These are phyloP conservation scores for Daldinia grandis DNA, from an alignment of 495 filamentous ascomycete genomes.

Conservation along the genomic window DNA sequence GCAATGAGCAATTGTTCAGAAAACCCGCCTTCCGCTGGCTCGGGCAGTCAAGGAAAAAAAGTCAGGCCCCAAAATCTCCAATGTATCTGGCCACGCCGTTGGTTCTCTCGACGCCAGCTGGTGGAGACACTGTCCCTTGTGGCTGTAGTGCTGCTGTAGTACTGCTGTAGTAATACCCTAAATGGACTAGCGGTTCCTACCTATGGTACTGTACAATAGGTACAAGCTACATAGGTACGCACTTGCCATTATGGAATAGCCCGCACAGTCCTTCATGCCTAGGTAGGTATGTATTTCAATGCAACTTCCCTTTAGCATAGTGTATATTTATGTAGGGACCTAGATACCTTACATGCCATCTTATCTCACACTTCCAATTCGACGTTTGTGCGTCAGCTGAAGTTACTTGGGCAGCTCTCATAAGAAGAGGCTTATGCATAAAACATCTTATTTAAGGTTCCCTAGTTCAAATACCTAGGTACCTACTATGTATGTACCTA, in stretches of 20 bases:
- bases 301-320: background rate
- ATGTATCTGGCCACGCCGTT: constrained; percentile 2
- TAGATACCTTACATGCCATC: background rate
- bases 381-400: too few relatives aligned
- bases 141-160: constrained; percentile 8
- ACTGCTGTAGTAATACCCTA: constrained; percentile 11
- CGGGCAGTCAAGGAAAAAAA: background rate
- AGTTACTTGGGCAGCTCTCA: too few relatives aligned
- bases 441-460: constrained; percentile 7
- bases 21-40: constrained; percentile 5
- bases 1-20: background rate
- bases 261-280: background rate
- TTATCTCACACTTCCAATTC: background rate
- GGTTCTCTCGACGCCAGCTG: constrained; percentile 17
- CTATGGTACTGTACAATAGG: too few relatives aligned
- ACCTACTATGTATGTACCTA: too few relatives aligned
- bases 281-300: too few relatives aligned
- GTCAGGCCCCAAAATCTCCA: constrained; percentile 12
- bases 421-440: background rate
- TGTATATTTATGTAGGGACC: background rate
- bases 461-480: too few relatives aligned
- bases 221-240: too few relatives aligned
- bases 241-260: too few relatives aligned
- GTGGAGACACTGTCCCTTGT: constrained; percentile 15
- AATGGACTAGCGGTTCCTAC: background rate